phyloP scores from a whole-genome alignment of 164 flowering plant genomes.

The Vitis amurensis region DNA sequence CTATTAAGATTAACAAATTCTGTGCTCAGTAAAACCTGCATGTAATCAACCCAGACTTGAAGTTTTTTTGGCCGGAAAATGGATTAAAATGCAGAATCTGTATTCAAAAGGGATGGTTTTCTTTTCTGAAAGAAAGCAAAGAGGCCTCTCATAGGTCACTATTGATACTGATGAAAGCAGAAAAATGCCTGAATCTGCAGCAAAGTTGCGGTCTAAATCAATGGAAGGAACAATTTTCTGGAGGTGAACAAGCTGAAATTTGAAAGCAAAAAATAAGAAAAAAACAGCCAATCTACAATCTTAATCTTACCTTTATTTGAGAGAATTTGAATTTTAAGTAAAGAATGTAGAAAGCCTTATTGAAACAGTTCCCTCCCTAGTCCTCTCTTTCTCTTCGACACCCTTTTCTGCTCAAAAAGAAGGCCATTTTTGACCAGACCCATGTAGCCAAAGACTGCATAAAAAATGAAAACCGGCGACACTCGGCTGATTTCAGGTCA shows the following conservation, averaged over 20 bases:
- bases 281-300: conserved; percentile 29
- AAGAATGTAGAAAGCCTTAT: conserved; percentile 24
- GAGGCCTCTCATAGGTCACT: conserved; percentile 17
- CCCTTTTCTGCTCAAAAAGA: conserved; percentile 12
- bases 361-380: conserved; percentile 57
- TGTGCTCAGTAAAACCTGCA: conserved; percentile 24
- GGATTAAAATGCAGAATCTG: conserved; percentile 8
- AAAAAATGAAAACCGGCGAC: conserved; percentile 1
- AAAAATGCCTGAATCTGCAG: conserved; percentile 19
- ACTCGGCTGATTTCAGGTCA: conserved; percentile 9
- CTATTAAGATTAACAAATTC: neutral
- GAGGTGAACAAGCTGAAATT: conserved; percentile 15
- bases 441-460: conserved; percentile 3
- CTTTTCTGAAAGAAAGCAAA: conserved; percentile 24
- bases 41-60: conserved; percentile 11
- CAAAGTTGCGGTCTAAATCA: conserved; percentile 9
- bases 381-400: conserved; percentile 12
- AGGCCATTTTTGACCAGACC: conserved; percentile 9
- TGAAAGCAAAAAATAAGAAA: conserved; percentile 19
- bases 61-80: conserved; percentile 14
- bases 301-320: conserved; percentile 33
- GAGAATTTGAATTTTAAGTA: conserved; percentile 32
- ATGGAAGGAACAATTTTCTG: neutral
- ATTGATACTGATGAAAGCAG: conserved; percentile 13
- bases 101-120: neutral